Conservation (phyloP, 2,329 filamentous ascomycete species). For the Hymenoscyphus fraxineus region DNA sequence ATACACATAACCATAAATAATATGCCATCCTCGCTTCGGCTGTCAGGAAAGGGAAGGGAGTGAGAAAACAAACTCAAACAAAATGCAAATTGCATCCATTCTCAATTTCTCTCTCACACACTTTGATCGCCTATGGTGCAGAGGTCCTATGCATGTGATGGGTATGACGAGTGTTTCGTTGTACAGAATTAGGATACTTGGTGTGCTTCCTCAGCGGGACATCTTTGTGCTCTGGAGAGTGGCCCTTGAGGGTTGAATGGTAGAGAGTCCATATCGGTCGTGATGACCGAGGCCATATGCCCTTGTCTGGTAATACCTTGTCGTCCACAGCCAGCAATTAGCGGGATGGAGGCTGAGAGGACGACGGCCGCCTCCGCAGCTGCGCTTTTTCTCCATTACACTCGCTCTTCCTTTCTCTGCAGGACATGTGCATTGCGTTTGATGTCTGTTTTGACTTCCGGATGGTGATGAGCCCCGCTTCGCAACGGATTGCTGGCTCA, state of each 20-base stretch:
- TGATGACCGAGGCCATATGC: background rate
- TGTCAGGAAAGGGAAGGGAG: background rate
- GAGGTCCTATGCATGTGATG: background rate
- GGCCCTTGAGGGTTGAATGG: background rate
- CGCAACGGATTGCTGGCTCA: background rate
- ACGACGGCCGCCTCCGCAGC: slow-evolving; percentile 1
- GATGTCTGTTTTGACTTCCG: background rate
- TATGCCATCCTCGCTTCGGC: background rate
- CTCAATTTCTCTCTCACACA: background rate
- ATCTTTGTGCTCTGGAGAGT: background rate
- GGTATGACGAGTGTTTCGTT: background rate
- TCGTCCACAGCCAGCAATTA: background rate
- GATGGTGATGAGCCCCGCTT: background rate
- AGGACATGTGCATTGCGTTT: background rate
- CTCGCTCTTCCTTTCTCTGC: background rate
- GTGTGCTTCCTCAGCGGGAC: background rate
- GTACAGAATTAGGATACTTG: background rate
- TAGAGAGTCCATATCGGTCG: background rate
- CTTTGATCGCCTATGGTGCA: background rate
- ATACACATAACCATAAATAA: background rate
- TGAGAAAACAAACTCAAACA: background rate
- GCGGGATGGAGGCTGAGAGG: slow-evolving; percentile 4
- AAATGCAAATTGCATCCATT: background rate
- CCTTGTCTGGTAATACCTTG: background rate
- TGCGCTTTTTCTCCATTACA: background rate